Evolutionary conservation across 2,329 filamentous ascomycete species (phyloP).

Genomic region (Aureobasidium sp.): DNA sequence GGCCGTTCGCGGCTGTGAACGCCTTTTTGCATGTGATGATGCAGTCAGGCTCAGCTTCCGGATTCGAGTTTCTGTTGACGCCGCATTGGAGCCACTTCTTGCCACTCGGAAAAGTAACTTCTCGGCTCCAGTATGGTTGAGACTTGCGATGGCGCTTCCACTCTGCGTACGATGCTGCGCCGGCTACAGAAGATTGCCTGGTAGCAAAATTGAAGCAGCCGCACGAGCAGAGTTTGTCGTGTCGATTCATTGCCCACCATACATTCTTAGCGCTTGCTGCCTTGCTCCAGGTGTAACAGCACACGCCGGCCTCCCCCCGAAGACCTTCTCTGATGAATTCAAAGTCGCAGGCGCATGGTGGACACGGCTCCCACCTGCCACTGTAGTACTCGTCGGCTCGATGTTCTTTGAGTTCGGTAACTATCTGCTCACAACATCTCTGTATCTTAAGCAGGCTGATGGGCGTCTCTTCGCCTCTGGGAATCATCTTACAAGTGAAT

Average conservation of each 20-base stretch:
- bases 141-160: background rate
- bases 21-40: background rate
- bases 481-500: background rate
- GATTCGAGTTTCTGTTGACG: background rate
- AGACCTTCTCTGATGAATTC: background rate
- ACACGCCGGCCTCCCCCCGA: background rate
- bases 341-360: background rate
- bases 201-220: background rate
- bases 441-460: background rate
- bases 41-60: background rate
- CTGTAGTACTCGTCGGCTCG: background rate
- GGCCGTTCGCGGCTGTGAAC: background rate
- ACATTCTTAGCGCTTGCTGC: background rate
- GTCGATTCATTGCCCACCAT: background rate
- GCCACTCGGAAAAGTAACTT: background rate
- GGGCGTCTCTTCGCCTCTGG: background rate
- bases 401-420: background rate
- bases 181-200: background rate
- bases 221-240: background rate
- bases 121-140: background rate
- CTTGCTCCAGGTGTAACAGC: background rate
- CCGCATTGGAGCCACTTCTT: background rate
- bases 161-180: background rate
- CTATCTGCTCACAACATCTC: background rate
- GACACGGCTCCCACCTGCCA: background rate